Base-by-base conservation (phyloP, 345 rosid genomes). In the Anacardium occidentale region DNA sequence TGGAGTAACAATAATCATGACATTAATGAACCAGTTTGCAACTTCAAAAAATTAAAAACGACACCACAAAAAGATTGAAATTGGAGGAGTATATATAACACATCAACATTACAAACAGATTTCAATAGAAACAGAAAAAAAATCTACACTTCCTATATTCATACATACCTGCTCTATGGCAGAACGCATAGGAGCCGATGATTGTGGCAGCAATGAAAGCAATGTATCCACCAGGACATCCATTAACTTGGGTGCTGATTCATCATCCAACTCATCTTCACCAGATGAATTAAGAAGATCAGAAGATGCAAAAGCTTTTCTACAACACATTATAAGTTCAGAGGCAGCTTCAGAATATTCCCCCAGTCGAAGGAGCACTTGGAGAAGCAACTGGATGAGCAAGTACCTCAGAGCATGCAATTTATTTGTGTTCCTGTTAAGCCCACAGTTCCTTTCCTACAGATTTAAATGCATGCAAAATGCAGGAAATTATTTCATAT, bases 191-290 rank as follows among this genome's bases (percentile, higher is more conserved):
- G 97, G 89, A 74, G 95, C 93, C 26, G 99, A 85, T 78, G 99
- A 86, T 76, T 96, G 92, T 10, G 99, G 96, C 64, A 90, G 81
- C 85, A 96, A 79, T 50, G 96, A 90, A 68, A 96, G 96, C 75
- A 93, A 74, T 29, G 98, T 87, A 75, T 96, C 98, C 51, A 90
- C 87, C 54, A 96, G 87, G 67, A 96, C 95, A 78, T 96, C 97
- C 89, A 96, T 89, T 74, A 90, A 79, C 78, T 91, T 84, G 45
- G 96, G 95, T 62, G 62, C 72, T 25, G 74, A 86, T 79, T 86
- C 92, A 79, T 72, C 65, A 22, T 79, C 90, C 56, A 76, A 73
- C 75, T 86, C 96, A 76, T 85, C 91, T 78, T 91, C 94, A 66
- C 83, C 96, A 32, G 83, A 84, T 52, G 80, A 78, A 42, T 84